Percentiles rank a stretch among this genome's conserved stretches.
These are phyloP conservation scores for Moesziomyces sp. DNA, from an alignment of 1,284 basidiomycete genomes.

Conservation along the genomic window DNA sequence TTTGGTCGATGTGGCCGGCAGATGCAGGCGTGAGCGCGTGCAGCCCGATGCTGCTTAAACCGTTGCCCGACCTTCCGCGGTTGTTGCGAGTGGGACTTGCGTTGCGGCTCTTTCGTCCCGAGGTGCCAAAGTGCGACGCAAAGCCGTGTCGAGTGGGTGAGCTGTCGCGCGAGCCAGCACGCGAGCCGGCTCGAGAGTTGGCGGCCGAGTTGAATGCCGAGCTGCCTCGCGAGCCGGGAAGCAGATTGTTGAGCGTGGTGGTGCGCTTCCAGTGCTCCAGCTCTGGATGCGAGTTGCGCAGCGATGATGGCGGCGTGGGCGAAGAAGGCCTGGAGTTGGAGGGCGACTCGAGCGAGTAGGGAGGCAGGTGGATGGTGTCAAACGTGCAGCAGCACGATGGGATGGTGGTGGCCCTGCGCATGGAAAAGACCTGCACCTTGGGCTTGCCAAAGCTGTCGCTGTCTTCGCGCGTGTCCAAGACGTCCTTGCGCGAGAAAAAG, in stretches of 20 bases:
- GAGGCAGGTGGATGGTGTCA: constrained; percentile 65
- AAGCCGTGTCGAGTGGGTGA: constrained; percentile 58
- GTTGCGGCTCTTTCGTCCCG: constrained; percentile 48
- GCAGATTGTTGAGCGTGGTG: constrained; percentile 49
- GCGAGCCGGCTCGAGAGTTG: constrained; percentile 42
- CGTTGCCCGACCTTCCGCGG: constrained; percentile 34
- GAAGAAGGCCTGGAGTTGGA: constrained; percentile 53
- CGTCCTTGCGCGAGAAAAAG: constrained; percentile 62
- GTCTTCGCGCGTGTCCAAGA: constrained; percentile 55
- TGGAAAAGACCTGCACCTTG: constrained; percentile 66
- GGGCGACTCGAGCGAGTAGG: constrained; percentile 63
- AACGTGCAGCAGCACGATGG: constrained; percentile 62
- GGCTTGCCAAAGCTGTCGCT: constrained; percentile 61
- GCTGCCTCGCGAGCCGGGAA: constrained; percentile 49
- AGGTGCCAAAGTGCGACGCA: constrained; percentile 33
- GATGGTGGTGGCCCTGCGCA: constrained; percentile 57
- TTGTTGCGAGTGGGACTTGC: constrained; percentile 42
- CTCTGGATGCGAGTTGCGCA: constrained; percentile 47
- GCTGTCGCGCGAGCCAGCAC: constrained; percentile 46
- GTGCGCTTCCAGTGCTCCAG: constrained; percentile 59
- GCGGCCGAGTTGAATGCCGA: constrained; percentile 27
- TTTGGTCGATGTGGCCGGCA: constrained; percentile 47
- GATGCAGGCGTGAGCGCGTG: constrained; percentile 48
- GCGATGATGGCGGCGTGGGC: constrained; percentile 40
- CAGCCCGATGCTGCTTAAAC: constrained; percentile 39